Base-by-base conservation (phyloP, 352 stramenopile genomes). In the Pythium dissimile region DNA sequence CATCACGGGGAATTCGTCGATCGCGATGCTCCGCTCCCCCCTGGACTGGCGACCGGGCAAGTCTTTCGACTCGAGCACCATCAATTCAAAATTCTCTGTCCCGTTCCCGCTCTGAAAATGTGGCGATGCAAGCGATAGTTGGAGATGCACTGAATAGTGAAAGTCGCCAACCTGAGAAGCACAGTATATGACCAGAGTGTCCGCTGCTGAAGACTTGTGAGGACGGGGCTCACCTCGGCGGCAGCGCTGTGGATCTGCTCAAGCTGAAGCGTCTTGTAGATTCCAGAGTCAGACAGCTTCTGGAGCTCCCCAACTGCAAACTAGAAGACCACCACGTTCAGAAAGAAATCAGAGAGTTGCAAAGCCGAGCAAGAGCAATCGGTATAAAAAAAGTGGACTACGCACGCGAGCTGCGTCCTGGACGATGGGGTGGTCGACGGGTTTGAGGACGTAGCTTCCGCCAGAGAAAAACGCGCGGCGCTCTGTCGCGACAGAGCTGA, bases 1-100 rank as follows among this genome's bases (percentile, higher is more conserved):
- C 86, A 96, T 94, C n/a, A 84, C 75, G 0, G 86, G 84, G 54
- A 96, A 94, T 48, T 83, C 71, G 41, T 93, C 78, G 45, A 96
- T 93, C 18, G 84, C 84, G 57, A 96, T 86, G 48, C 72, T 91
- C 9, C 69, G 67, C 21, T 56, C 37, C 3, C 23, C 6, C 46
- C 53, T 65, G 56, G 45, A 7, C 12, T 3, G 34, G 15, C 12
- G 31, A 8, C 55, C 59, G 2, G 42, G 41, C 12, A 64, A 43
- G 2, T 69, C 62, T 30, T 89, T 86, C 18, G 67, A 72, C 55
- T 91, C 75, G 46, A 95, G 80, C 18, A 94, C 80, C 54, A 96
- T 78, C 51, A 94, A 51, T 16, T 91, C 69, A 46, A 86, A 94
- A 7, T 67, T 51, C 58, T 95, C 84, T 11, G 72, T 68, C 0